These are phyloP conservation scores for Solanum hybrid DNA, from an alignment of 305 asterid species.

Conservation along the genomic window DNA sequence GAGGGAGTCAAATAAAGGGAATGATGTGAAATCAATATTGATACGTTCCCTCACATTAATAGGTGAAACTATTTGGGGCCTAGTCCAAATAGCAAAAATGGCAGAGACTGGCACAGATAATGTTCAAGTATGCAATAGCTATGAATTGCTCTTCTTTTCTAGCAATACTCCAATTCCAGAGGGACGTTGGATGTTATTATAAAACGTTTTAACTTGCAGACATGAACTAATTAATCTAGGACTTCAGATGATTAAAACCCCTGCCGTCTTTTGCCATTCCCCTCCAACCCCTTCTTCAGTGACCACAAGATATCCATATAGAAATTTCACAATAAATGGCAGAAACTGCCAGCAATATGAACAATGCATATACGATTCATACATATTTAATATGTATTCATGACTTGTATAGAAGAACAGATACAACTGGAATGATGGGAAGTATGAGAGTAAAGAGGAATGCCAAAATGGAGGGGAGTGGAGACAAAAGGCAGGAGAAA, in stretches of 20 bases:
- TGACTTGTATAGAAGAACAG: background rate
- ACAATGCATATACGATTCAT: background rate
- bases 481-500: background rate
- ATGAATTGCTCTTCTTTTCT: background rate
- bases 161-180: background rate
- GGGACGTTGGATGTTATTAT: background rate
- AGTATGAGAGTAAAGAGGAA: background rate
- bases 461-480: background rate
- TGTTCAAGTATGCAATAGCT: background rate
- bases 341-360: background rate
- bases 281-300: background rate
- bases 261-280: background rate
- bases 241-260: background rate
- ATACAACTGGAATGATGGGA: background rate
- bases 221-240: background rate
- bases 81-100: background rate
- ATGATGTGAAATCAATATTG: background rate
- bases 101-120: background rate
- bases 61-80: background rate
- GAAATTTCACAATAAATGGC: background rate
- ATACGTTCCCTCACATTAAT: background rate
- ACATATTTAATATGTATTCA: background rate
- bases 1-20: background rate
- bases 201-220: background rate
- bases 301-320: background rate